Percentiles rank a stretch among this genome's conserved stretches.
phyloP scores from a whole-genome alignment of 192 early-diverging fungal species.

The Coemansia asiatica region DNA sequence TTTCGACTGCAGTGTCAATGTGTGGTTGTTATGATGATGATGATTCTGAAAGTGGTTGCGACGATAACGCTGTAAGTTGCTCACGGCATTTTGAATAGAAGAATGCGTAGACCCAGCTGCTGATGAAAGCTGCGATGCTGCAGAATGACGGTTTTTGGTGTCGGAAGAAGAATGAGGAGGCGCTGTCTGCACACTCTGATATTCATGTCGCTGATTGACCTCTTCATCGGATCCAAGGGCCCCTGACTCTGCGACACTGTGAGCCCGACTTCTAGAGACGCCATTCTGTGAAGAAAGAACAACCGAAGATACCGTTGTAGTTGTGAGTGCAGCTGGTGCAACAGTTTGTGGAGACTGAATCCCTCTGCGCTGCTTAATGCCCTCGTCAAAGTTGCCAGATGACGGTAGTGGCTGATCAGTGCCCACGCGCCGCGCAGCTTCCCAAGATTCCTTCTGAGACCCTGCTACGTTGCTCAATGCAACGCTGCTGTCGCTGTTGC shows the following conservation, averaged over 20 bases:
- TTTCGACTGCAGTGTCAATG: conserved; percentile 31
- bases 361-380: conserved; percentile 33
- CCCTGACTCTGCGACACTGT: conserved; percentile 28
- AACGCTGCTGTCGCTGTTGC: background rate
- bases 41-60: conserved; percentile 15
- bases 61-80: background rate
- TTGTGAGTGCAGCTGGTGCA: conserved; percentile 4
- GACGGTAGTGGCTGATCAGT: conserved; percentile 28
- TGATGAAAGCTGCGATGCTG: conserved; percentile 29
- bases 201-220: background rate
- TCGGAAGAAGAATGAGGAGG: conserved; percentile 3
- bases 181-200: background rate
- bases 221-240: conserved; percentile 19
- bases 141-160: conserved; percentile 15
- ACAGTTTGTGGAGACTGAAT: conserved; percentile 19
- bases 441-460: conserved; percentile 3
- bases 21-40: conserved; percentile 4
- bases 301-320: background rate
- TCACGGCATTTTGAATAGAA: background rate
- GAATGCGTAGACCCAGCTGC: conserved; percentile 11
- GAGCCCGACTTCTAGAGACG: background rate
- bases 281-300: background rate
- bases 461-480: background rate
- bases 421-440: conserved; percentile 27
- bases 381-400: conserved; percentile 19